phyloP scores from a whole-genome alignment of 1,284 basidiomycete genomes.

The Xerocomus tenax region DNA sequence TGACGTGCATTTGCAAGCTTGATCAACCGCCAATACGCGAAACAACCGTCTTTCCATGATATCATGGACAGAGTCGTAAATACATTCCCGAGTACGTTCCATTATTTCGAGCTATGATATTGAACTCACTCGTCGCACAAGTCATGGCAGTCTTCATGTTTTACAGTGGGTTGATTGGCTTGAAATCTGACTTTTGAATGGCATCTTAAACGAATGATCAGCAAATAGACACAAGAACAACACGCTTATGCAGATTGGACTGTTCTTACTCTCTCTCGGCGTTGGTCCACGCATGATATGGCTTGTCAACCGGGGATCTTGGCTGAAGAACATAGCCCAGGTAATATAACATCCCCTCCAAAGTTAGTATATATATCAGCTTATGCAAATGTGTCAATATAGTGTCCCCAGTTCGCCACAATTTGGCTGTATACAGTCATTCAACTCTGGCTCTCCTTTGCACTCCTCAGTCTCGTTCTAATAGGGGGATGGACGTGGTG shows the following conservation, averaged over 20 bases:
- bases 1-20: constrained; percentile 38
- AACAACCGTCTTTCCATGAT: constrained; percentile 40
- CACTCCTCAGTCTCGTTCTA: constrained; percentile 46
- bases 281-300: constrained; percentile 60
- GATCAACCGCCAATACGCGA: constrained; percentile 67
- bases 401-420: constrained; percentile 69
- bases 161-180: constrained; percentile 48
- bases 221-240: constrained; percentile 57
- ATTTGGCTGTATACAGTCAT: constrained; percentile 66
- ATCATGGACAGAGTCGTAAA: constrained; percentile 49
- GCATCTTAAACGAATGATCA: constrained; percentile 24
- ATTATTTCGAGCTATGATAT: not conserved
- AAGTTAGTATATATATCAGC: not conserved
- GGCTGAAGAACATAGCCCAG: constrained; percentile 63
- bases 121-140: constrained; percentile 24
- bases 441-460: constrained; percentile 56
- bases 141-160: constrained; percentile 68
- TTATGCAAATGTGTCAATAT: constrained; percentile 8
- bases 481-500: constrained; percentile 54
- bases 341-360: constrained; percentile 31
- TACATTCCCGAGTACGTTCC: constrained; percentile 57
- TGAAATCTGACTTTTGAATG: not conserved
- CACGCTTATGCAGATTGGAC: constrained; percentile 42
- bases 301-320: constrained; percentile 57
- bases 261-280: constrained; percentile 51